Evolutionary conservation across 2,329 filamentous ascomycete genomes (phyloP).

Genomic region (Claviceps spartinae): DNA sequence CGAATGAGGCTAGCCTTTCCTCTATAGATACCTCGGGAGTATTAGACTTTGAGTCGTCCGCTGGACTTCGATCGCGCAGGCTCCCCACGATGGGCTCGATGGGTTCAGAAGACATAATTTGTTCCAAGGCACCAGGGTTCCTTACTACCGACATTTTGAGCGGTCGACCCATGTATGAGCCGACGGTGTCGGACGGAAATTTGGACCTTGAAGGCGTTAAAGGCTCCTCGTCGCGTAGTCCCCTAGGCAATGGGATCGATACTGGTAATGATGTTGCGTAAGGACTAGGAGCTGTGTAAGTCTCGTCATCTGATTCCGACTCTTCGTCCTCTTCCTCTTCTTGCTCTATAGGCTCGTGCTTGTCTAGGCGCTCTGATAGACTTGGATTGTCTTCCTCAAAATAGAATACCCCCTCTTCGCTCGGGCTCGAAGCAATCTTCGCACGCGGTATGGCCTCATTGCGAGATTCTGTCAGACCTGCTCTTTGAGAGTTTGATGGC

Average conservation of each 20-base stretch:
- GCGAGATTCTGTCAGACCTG: background rate
- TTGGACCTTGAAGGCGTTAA: conserved; percentile 19
- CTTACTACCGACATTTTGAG: conserved; percentile 39
- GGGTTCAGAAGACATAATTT: conserved; percentile 33
- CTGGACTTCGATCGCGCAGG: conserved; percentile 35
- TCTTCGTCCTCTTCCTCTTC: background rate
- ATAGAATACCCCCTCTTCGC: conserved; percentile 30
- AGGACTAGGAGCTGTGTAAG: conserved; percentile 8
- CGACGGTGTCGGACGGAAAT: conserved; percentile 28
- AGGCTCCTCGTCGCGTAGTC: conserved; percentile 12
- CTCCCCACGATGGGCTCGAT: conserved; percentile 40
- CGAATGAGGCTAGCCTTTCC: conserved; percentile 26
- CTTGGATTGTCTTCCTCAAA: conserved; percentile 27
- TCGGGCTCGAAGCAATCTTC: conserved; percentile 6
- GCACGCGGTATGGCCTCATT: background rate
- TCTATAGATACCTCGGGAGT: conserved; percentile 28
- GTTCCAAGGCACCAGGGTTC: conserved; percentile 33
- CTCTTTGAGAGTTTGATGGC: background rate
- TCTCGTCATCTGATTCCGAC: conserved; percentile 2
- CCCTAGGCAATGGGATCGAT: conserved; percentile 15
- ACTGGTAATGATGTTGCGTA: conserved; percentile 33
- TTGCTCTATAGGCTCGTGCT: background rate
- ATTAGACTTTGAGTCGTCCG: conserved; percentile 31
- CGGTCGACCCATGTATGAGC: conserved; percentile 41
- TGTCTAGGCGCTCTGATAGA: conserved; percentile 9